Conservation (phyloP, 202 grass and related monocot species). For the Carex arenaria region DNA sequence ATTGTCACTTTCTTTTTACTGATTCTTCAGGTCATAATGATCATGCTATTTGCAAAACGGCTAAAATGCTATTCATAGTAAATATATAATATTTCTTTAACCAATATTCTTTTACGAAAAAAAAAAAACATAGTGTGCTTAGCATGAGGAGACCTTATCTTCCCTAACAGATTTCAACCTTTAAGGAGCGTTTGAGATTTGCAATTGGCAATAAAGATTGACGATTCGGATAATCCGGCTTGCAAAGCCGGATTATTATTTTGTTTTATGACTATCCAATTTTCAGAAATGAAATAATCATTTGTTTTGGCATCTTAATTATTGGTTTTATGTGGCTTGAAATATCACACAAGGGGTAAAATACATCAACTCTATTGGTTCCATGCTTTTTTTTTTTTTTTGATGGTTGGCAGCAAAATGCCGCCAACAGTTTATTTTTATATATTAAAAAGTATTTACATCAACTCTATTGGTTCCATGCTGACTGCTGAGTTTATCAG, state of each 20-base stretch:
- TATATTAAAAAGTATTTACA: no score
- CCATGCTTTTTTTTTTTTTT: no score
- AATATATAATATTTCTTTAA: neutral
- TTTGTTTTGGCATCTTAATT: neutral
- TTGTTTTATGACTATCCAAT: neutral
- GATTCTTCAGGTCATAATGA: neutral
- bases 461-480: neutral
- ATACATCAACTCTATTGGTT: neutral
- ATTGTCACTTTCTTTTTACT: neutral
- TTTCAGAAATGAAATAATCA: neutral
- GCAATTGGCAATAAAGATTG: no score
- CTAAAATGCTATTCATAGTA: neutral
- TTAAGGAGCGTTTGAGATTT: no score
- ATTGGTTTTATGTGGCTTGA: neutral
- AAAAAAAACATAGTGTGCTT: neutral
- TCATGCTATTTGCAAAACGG: neutral
- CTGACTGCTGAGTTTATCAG: neutral
- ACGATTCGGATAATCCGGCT: no score
- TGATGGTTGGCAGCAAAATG: no score
- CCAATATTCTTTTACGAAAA: neutral
- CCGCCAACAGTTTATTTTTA: no score
- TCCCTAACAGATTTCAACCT: neutral
- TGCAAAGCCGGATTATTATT: no score
- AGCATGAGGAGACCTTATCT: neutral
- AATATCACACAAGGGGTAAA: neutral